These are phyloP conservation scores for Boechera retrofracta DNA, from an alignment of 345 rosid species.

Conservation along the genomic window DNA sequence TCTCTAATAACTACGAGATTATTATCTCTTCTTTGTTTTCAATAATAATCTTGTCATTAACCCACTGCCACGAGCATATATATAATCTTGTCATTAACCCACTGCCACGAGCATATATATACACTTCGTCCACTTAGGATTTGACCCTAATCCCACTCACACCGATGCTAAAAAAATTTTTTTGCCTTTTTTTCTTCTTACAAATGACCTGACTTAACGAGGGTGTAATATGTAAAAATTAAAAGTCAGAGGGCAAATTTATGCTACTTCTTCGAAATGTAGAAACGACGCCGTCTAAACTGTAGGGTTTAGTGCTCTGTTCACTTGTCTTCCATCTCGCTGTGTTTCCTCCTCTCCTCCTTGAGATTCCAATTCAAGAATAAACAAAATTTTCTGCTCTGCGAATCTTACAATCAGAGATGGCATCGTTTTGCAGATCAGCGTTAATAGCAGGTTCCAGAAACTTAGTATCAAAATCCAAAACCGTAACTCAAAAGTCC, in stretches of 20 bases:
- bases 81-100: too few species aligned
- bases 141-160: neutral
- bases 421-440: slow-evolving; percentile 53
- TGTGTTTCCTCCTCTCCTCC: neutral
- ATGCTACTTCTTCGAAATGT: neutral
- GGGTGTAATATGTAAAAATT: neutral
- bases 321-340: slow-evolving; percentile 9
- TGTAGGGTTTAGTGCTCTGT: slow-evolving; percentile 38
- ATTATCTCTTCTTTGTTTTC: too few species aligned
- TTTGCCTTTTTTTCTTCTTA: neutral
- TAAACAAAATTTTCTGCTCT: neutral
- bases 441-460: slow-evolving; percentile 43
- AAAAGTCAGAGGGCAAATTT: neutral
- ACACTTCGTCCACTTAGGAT: neutral
- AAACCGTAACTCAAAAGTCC: slow-evolving; percentile 39
- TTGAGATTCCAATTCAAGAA: neutral
- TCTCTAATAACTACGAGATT: too few species aligned
- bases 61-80: too few species aligned
- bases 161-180: too few species aligned
- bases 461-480: slow-evolving; percentile 41
- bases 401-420: slow-evolving; percentile 21
- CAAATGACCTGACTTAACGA: neutral
- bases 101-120: too few species aligned
- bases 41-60: too few species aligned
- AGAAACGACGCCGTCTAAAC: neutral